Base-by-base conservation (phyloP, 768 basidiomycete genomes). In the Suillus hirtellus region DNA sequence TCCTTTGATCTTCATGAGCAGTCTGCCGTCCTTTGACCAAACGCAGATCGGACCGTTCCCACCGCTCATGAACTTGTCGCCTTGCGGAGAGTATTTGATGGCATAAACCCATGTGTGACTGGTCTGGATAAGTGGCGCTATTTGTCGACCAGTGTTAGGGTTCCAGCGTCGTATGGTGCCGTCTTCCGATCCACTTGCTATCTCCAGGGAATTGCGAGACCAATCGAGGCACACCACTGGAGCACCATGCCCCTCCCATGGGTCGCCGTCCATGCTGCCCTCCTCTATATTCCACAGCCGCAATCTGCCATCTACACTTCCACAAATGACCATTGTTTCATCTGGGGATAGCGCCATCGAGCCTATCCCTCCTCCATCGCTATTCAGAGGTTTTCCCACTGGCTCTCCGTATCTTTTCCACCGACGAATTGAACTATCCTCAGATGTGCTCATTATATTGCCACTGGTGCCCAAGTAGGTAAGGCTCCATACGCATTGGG, bases 91-190 rank as follows among this genome's bases (percentile, higher is more conserved):
- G 27, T 50, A 50, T 50, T 50, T 50, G 24, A 50, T 3, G 2
- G 49, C 3, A 0, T 8, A 0, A 50, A 14, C 17, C 9, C 27
- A 27, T 24, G 24, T 24, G 5, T 35, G 10, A 12, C 52, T 3
- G 10, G 19, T 6, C 10, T 54, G 5, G 35, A 54, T 54, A 1
- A 19, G 19, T 6, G 34, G 19, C 35, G 6, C 53, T 0, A 54
- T 35, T 35, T 35, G 34, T n/a, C 34, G 34, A 3, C 19, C 34
- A 14, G 63, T 55, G 38, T 40, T 21, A 5, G 53, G 44, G 27
- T 69, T 60, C 63, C 68, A 71, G 2, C 65, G 31, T 14, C 61
- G 42, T 10, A 68, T 65, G 10, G 60, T 62, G 3, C 46, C 65
- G 37, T 70, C 61, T 7, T 42, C 12, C 1, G 12, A 49, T 24